A percentile compares a stretch with the other conserved stretches of the same genome.
phyloP scores from a whole-genome alignment of 352 stramenopile species.

The Globisporangium carolinianum region DNA sequence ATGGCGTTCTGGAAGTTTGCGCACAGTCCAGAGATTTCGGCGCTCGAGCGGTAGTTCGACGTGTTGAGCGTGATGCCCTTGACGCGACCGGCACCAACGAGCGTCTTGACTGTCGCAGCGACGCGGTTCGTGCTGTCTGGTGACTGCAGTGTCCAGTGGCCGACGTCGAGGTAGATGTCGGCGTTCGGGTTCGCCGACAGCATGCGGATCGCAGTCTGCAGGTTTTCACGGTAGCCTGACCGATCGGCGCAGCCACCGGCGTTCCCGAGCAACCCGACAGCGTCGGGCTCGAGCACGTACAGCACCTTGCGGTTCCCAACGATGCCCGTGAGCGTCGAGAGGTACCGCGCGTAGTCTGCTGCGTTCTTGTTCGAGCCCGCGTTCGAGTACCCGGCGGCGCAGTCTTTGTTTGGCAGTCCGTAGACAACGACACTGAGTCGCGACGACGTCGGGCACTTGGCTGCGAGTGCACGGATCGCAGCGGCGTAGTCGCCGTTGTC shows the following conservation, averaged over 20 bases:
- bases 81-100: slow-evolving; percentile 21
- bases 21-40: slow-evolving; percentile 39
- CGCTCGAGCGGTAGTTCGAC: slow-evolving; percentile 64
- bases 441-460: slow-evolving; percentile 25
- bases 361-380: slow-evolving; percentile 30
- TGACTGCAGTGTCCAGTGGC: slow-evolving; percentile 49
- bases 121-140: slow-evolving; percentile 17
- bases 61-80: slow-evolving; percentile 76
- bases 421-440: slow-evolving; percentile 62
- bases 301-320: slow-evolving; percentile 54
- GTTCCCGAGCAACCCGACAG: slow-evolving; percentile 36
- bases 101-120: slow-evolving; percentile 30
- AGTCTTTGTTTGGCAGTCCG: slow-evolving; percentile 74
- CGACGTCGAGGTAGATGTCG: slow-evolving; percentile 65
- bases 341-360: slow-evolving; percentile 38
- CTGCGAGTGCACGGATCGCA: slow-evolving; percentile 24
- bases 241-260: slow-evolving; percentile 21
- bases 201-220: slow-evolving; percentile 37
- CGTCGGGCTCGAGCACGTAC: slow-evolving; percentile 66
- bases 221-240: slow-evolving; percentile 37
- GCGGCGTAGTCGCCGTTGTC: slow-evolving; percentile 39
- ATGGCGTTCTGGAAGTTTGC: slow-evolving; percentile 49
- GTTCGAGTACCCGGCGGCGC: slow-evolving; percentile 40
- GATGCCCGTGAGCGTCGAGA: slow-evolving; percentile 30
- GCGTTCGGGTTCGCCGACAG: slow-evolving; percentile 60